Percentiles rank a stretch among this genome's conserved stretches.
Evolutionary conservation across 306 rosid genomes (phyloP).

Genomic region (Vigna angularis): DNA sequence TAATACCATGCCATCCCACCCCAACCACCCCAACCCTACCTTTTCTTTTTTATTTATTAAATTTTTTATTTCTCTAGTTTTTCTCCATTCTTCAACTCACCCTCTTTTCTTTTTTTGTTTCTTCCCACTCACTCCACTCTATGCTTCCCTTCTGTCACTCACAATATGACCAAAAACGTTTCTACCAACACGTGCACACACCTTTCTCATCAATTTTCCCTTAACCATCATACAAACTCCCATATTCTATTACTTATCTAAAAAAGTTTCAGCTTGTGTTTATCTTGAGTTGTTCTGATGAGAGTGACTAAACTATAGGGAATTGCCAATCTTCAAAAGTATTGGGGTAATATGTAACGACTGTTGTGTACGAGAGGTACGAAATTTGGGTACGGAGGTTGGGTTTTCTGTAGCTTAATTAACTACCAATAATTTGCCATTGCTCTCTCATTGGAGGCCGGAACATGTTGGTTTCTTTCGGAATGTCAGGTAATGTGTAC

Average conservation of each 20-base stretch:
- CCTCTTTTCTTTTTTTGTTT: background rate
- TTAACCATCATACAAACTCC: background rate
- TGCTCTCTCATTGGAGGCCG: background rate
- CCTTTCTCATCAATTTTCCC: background rate
- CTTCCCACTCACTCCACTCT: background rate
- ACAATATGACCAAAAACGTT: conserved; percentile 44
- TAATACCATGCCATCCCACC: conserved; percentile 43
- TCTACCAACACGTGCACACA: conserved; percentile 39
- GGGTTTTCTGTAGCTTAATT: background rate
- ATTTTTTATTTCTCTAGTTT: conserved; percentile 42
- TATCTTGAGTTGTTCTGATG: background rate
- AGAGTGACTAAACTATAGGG: too few relatives aligned
- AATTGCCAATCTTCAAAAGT: conserved; percentile 1
- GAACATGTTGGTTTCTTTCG: background rate
- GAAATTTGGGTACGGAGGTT: background rate
- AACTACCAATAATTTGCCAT: background rate
- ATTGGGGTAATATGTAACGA: background rate
- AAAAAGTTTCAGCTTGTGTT: background rate
- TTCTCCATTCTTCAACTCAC: background rate
- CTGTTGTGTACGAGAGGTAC: background rate
- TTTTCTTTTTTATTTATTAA: background rate
- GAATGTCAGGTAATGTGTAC: background rate
- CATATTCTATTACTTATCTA: background rate
- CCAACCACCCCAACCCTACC: conserved; percentile 37
- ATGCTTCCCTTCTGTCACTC: conserved; percentile 37